A percentile compares a stretch with the other conserved stretches of the same genome.
Evolutionary conservation across 768 basidiomycete species (phyloP).

Genomic region (Porpolomopsis calyptriformis): DNA sequence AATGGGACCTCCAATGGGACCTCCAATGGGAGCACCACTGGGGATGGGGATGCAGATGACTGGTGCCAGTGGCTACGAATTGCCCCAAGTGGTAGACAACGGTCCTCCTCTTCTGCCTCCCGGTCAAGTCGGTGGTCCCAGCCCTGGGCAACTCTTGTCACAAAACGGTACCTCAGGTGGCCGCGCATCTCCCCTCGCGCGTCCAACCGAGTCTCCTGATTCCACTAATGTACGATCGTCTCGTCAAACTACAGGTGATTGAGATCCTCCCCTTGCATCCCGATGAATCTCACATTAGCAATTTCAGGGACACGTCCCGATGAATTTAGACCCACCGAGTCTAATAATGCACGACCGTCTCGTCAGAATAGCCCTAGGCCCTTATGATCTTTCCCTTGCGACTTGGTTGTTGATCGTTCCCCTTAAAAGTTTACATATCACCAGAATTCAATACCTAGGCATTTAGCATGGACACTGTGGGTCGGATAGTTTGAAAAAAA

Average conservation of each 20-base stretch:
- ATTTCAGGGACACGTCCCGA: too few species aligned
- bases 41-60: constrained; percentile 48
- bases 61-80: constrained; percentile 52
- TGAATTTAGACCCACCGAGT: too few species aligned
- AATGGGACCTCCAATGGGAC: constrained; percentile 14
- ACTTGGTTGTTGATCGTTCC: not conserved
- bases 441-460: too few species aligned
- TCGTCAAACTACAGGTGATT: constrained; percentile 25
- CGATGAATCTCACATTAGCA: constrained; percentile 8
- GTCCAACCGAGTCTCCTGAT: constrained; percentile 20
- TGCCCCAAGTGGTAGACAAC: constrained; percentile 26
- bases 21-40: constrained; percentile 16
- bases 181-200: constrained; percentile 43
- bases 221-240: constrained; percentile 4
- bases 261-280: constrained; percentile 7
- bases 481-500: too few species aligned
- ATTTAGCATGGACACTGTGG: too few species aligned
- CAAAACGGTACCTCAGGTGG: constrained; percentile 42
- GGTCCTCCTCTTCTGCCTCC: constrained; percentile 33
- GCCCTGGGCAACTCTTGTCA: constrained; percentile 28
- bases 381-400: constrained; percentile 9
- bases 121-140: constrained; percentile 16
- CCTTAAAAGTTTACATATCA: too few species aligned
- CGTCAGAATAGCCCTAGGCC: constrained; percentile 30
- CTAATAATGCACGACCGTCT: constrained; percentile 4